These are phyloP conservation scores for Syncephalis plumigaleata DNA, from an alignment of 371 early-diverging fungal species.

Conservation along the genomic window DNA sequence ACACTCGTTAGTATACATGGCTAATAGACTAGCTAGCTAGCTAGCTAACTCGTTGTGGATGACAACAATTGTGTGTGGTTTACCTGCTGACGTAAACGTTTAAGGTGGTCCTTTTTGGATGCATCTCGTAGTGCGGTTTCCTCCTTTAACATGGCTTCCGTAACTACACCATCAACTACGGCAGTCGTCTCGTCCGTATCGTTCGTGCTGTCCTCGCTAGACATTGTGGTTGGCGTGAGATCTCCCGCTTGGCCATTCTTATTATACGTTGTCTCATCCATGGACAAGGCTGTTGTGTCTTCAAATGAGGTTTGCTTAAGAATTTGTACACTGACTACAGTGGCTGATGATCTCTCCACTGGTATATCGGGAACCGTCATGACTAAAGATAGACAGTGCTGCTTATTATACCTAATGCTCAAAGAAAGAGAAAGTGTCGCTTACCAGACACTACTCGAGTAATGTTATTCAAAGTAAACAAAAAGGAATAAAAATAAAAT, in stretches of 20 bases:
- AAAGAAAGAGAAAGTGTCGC: background rate
- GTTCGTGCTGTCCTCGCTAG: too few relatives aligned
- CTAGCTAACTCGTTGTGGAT: too few relatives aligned
- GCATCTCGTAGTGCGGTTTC: background rate
- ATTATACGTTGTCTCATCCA: background rate
- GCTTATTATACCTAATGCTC: background rate
- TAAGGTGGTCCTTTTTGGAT: background rate
- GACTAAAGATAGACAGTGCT: background rate
- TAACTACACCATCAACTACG: too few relatives aligned
- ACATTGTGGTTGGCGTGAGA: too few relatives aligned
- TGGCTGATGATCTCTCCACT: background rate
- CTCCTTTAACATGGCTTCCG: background rate
- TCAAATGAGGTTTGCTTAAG: background rate
- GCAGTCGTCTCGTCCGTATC: too few relatives aligned
- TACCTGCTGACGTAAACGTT: background rate
- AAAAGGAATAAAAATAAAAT: too few relatives aligned
- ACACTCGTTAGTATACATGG: background rate
- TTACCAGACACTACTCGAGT: background rate
- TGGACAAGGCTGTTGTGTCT: background rate
- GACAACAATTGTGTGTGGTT: background rate
- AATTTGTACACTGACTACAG: background rate
- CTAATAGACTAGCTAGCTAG: too few relatives aligned
- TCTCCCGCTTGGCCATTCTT: too few relatives aligned
- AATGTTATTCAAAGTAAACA: too few relatives aligned
- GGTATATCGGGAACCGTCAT: background rate